Evolutionary conservation across 148 eudicot species (phyloP), one percentile per base, ranked within the genome.

Genomic region (Rhododendron williamsianum): DNA sequence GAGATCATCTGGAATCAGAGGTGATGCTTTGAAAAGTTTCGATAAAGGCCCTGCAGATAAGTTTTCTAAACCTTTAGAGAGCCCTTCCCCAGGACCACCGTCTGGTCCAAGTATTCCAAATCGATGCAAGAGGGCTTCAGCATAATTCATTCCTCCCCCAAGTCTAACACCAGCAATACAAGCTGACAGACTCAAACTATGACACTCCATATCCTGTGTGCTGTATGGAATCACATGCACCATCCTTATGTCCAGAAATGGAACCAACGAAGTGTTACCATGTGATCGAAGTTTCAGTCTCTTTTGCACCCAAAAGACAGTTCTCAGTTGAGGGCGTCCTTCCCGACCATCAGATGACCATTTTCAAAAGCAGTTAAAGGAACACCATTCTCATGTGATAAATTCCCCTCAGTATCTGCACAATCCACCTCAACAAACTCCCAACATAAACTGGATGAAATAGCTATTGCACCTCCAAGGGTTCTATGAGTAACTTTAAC

Each of bases 81-180:
- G 98, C 83, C 94, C 95, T 86, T 92, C 93, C 86, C 98, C 96
- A 83, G 98, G 98, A 73, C 96, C 94, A 84, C 98, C 98, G 86
- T 95, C 98, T 83, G 95, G 94, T 81, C 98, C 96, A 85, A 95
- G 91, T 84, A 96, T 91, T 84, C 98, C 97, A 91, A 96, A 96
- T 38, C 90, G 90, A 85, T 96, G 99, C 84, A 96, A 92, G 87
- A 96, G 89, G 69, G 94, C 90, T 85, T 96, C 98, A 33, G 99
- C 84, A 87, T 94, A 95, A 88, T 80, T 95, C 96, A 95, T 95
- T 86, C 99, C 99, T 78, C 99, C 99, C 71, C 95, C 98, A 86
- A 96, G 92, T 76, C 93, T 96, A 88, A 96, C 90, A 83, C 99
- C 99, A 81, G 94, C 93, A 81, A 97, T 86, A 90, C 94, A 92